Evolutionary conservation across 1,139 yeast species (phyloP), one percentile per base, ranked within the genome.

Genomic region (Pichia sp.): DNA sequence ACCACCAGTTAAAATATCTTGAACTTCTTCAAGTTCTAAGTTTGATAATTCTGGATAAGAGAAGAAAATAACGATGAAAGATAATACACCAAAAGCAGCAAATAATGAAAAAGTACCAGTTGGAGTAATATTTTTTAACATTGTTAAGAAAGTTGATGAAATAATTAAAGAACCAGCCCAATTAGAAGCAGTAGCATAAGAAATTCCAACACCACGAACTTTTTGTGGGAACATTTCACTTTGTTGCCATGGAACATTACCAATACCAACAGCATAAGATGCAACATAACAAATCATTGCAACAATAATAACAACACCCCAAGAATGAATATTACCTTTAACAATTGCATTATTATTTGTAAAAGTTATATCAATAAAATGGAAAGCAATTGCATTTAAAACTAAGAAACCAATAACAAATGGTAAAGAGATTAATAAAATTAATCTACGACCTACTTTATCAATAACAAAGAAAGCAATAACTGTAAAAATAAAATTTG

Each of bases 161-260:
- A 89, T 85, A 32, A 87, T 83, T 55, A 91, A 69, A 23, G 96
- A 87, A 39, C 97, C 97, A 13, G 88, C 78, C 98, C 98, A 91
- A 68, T 91, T 91, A 34, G 91, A 80, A 23, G 89, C 87, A n/a
- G 96, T 85, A 3, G 96, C 89, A 55, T 78, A 81, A 52, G 95
- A 84, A 3, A 88, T 81, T 45, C 97, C 98, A 33, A 87, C 74
- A 42, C 96, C 93, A 61, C 98, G 78, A 30, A 89, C 96, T 50
- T 79, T 76, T 69, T 88, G 95, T 22, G 96, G 91, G 68, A 89
- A 87, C 55, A 88, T 68, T 64, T 89, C 98, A 41, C 91, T 85
- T 58, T 94, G 97, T 56, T 91, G 95, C 98, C 98, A 89, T 38
- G 98, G 97, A 46, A 87, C 89, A 60, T 89, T 87, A 63, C 98